Percentiles rank a stretch among this genome's conserved stretches.
phyloP scores from a whole-genome alignment of 805 yeast species.

The Myxozyma mucilagina region DNA sequence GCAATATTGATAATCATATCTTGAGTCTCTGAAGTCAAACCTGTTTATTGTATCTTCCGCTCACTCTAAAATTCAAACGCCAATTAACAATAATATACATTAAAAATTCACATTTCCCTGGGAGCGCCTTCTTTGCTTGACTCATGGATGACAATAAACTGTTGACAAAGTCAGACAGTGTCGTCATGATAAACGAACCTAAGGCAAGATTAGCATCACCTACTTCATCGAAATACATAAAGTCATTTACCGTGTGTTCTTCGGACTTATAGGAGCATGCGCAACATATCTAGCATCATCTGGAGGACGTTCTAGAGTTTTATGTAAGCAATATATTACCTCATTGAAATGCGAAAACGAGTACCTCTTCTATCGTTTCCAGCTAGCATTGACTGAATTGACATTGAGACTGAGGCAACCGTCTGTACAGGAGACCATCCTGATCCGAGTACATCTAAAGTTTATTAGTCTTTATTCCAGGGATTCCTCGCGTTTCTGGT shows the following conservation, averaged over 20 bases:
- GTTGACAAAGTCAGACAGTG: conserved; percentile 31
- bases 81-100: neutral
- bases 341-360: neutral
- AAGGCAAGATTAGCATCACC: conserved; percentile 26
- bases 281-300: conserved; percentile 54
- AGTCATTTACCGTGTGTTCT: conserved; percentile 37
- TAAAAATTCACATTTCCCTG: neutral
- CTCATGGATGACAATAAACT: neutral
- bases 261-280: conserved; percentile 61
- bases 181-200: conserved; percentile 65
- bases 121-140: neutral
- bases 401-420: conserved; percentile 43
- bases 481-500: neutral
- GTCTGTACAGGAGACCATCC: conserved; percentile 69
- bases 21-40: too few relatives aligned
- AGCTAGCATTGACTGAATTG: conserved; percentile 65
- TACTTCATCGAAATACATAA: neutral
- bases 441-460: conserved; percentile 53
- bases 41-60: too few relatives aligned
- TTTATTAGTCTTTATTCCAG: neutral
- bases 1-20: too few relatives aligned
- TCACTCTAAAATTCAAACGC: neutral
- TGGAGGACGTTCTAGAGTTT: conserved; percentile 50
- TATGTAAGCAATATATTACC: neutral
- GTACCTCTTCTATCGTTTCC: conserved; percentile 46